Evolutionary conservation across 805 yeast species (phyloP), one percentile per base, ranked within the genome.

Genomic region (Candida vaughaniae): DNA sequence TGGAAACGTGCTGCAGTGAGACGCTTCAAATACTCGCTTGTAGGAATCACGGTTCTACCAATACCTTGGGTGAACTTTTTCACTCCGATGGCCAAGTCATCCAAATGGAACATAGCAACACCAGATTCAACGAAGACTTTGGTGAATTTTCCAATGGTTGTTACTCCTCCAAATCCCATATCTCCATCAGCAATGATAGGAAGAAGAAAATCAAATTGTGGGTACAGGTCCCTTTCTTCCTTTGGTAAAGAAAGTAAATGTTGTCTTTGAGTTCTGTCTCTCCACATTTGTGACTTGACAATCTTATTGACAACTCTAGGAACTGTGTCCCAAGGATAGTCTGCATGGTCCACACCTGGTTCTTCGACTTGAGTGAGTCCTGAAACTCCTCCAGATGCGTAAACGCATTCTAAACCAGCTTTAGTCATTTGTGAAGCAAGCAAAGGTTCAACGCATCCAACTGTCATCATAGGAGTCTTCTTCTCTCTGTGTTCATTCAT

Each of bases 291-390:
- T 4, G 46, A 39, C 14, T 39, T 38, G 31, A 42, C 34, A 1
- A 42, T 22, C 14, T 22, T 22, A 4, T 36, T 35, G 10, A 42
- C 46, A 18, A 36, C 39, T 19, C 31, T 76, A n/a, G 85, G 85
- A 2, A 80, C 82, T 0, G 85, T 80, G 46, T 79, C 79, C 48
- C 79, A 78, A 0, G 85, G 85, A 49, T 80, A 80, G 52, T 80
- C 85, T 15, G 84, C 85, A 53, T 77, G 76, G 50, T 80, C 85
- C 1, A 84, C 82, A 2, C 78, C 71, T 3, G 77, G 81, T 46
- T 80, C 85, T 49, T 78, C 73, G 3, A 83, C 79, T 3, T 81
- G 69, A 6, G 81, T 78, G 42, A 78, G 50, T 1, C 75, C 69
- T 16, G 77, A 65, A 2, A 80, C 85, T 79, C 80, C 80, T 1